Evolutionary conservation across 176 grass and related monocot species (phyloP).

Genomic region (Puya raimondii): DNA sequence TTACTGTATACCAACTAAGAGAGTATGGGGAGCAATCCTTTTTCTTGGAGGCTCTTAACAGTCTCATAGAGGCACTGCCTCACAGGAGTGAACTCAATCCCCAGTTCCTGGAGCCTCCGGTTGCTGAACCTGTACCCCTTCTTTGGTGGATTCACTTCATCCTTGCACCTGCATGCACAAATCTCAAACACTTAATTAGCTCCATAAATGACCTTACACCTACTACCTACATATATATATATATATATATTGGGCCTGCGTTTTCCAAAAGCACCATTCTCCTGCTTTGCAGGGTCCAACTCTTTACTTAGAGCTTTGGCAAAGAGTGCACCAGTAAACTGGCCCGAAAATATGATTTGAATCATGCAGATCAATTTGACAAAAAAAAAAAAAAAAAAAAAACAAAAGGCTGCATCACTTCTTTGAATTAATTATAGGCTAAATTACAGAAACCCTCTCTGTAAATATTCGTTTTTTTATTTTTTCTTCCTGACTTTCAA

Average conservation of each 20-base stretch:
- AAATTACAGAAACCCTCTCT: too few relatives aligned
- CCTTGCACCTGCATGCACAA: conserved; percentile 38
- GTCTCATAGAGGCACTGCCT: conserved; percentile 36
- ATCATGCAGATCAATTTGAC: too few relatives aligned
- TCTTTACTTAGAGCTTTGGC: too few relatives aligned
- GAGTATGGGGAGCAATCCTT: conserved; percentile 29
- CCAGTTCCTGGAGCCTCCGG: conserved; percentile 58
- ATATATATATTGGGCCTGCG: not conserved
- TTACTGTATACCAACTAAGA: not conserved
- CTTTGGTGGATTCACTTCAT: conserved; percentile 44
- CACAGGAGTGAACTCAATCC: conserved; percentile 45
- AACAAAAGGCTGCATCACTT: not conserved
- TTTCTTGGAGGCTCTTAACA: conserved; percentile 27
- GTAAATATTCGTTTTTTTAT: too few relatives aligned
- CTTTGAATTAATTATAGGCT: too few relatives aligned
- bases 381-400: too few relatives aligned
- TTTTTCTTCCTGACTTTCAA: too few relatives aligned
- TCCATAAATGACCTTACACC: not conserved
- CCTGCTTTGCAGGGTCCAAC: too few relatives aligned
- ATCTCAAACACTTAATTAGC: not conserved
- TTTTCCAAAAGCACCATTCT: too few relatives aligned
- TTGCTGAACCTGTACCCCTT: conserved; percentile 60
- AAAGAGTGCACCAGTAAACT: too few relatives aligned
- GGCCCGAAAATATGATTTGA: too few relatives aligned
- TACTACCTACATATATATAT: not conserved